These are phyloP conservation scores for Nannochloropsis oceanica DNA, from an alignment of 108 stramenopile genomes.

Conservation along the genomic window DNA sequence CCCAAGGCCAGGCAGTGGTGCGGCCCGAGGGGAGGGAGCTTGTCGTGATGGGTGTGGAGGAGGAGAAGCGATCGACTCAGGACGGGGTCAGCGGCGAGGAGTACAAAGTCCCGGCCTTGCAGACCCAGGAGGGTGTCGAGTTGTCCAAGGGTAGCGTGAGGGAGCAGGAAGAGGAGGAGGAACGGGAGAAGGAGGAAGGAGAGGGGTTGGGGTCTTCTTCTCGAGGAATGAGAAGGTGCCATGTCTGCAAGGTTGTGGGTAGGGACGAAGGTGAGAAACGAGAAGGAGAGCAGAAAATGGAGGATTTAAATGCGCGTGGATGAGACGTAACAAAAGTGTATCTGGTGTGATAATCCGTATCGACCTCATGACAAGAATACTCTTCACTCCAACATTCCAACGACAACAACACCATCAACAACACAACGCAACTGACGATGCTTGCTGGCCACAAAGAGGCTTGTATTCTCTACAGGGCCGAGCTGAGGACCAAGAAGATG, in stretches of 20 bases:
- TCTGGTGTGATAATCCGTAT: too few relatives aligned
- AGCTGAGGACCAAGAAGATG: too few relatives aligned
- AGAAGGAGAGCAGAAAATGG: neutral
- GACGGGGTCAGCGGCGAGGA: neutral
- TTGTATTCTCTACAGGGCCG: too few relatives aligned
- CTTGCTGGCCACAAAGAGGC: too few relatives aligned
- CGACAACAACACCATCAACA: too few relatives aligned
- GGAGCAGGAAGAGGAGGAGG: neutral
- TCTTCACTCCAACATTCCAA: too few relatives aligned
- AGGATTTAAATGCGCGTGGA: too few relatives aligned
- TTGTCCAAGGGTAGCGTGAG: neutral
- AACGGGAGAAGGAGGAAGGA: neutral
- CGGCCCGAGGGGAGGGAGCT: neutral
- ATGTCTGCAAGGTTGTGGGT: neutral
- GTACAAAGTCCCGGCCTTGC: neutral
- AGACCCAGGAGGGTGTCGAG: neutral
- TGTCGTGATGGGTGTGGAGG: neutral
- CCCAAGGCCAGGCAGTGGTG: neutral
- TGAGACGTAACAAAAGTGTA: too few relatives aligned
- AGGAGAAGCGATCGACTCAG: neutral
- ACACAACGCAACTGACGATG: too few relatives aligned
- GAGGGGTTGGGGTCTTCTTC: neutral
- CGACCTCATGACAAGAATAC: too few relatives aligned
- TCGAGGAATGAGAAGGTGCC: neutral
- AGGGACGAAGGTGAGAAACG: neutral